Conservation (phyloP, 129 eudicot genomes). For the Erigeron canadensis region DNA sequence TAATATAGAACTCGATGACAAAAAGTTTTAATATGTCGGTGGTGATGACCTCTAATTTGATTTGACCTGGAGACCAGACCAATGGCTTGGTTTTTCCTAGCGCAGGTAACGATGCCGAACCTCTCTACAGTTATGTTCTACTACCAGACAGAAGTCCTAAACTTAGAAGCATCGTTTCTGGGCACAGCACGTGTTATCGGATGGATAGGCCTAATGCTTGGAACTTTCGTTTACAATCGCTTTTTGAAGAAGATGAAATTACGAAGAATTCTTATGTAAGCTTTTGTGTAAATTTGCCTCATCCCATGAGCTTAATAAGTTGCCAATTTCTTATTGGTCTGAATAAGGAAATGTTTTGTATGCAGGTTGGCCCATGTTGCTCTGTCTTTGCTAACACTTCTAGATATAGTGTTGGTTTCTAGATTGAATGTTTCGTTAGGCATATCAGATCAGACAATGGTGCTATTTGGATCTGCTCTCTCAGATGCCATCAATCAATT, state of each 20-base stretch:
- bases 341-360: neutral
- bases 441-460: conserved; percentile 74
- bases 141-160: conserved; percentile 83
- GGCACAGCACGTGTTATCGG: conserved; percentile 91
- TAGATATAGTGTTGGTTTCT: conserved; percentile 72
- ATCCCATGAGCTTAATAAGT: neutral
- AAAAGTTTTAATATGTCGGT: neutral
- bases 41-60: conserved; percentile 11
- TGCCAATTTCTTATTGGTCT: conserved; percentile 13
- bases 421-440: conserved; percentile 67
- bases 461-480: conserved; percentile 85
- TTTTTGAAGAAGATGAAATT: conserved; percentile 77
- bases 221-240: conserved; percentile 81
- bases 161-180: conserved; percentile 84
- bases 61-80: conserved; percentile 63
- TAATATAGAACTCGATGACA: neutral
- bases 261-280: conserved; percentile 82
- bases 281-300: neutral
- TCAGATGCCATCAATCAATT: conserved; percentile 91
- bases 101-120: conserved; percentile 83
- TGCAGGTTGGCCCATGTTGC: conserved; percentile 90
- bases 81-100: conserved; percentile 96
- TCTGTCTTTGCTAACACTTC: conserved; percentile 49
- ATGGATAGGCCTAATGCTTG: conserved; percentile 90
- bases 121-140: conserved; percentile 87